Evolutionary conservation across 495 filamentous ascomycete genomes (phyloP).

Genomic region (Aspergillus bertholletiae): DNA sequence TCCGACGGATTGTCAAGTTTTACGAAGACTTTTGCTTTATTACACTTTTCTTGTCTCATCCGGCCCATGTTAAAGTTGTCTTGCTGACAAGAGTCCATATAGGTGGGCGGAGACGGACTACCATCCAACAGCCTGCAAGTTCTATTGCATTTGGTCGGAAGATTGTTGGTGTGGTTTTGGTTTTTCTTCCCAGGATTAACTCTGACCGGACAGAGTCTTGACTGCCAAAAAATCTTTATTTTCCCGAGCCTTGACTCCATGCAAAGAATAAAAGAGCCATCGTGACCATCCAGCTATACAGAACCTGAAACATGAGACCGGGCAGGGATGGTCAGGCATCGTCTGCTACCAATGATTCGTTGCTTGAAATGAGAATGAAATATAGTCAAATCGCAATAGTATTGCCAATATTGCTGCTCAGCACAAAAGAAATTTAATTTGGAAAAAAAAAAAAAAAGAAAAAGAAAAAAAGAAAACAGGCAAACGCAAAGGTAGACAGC

Average conservation of each 20-base stretch:
- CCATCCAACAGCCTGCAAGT: too few relatives aligned
- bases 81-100: too few relatives aligned
- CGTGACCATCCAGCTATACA: not conserved
- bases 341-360: not conserved
- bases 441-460: not conserved
- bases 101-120: too few relatives aligned
- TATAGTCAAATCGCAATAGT: not conserved
- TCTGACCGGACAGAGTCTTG: not conserved
- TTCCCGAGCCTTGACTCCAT: not conserved
- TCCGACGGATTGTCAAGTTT: too few relatives aligned
- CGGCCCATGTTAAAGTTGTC: too few relatives aligned
- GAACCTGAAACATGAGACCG: not conserved
- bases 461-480: too few relatives aligned
- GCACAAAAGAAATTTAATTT: not conserved
- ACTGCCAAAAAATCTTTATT: not conserved
- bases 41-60: too few relatives aligned
- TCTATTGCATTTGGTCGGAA: too few relatives aligned
- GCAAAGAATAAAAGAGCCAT: not conserved
- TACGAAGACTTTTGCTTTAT: too few relatives aligned
- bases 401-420: not conserved
- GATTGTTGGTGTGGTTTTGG: too few relatives aligned
- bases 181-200: not conserved
- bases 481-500: too few relatives aligned
- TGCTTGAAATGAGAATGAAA: not conserved
- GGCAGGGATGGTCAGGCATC: not conserved